Base-by-base conservation (phyloP, 2,329 filamentous ascomycete genomes). In the Diaporthe vaccinii region DNA sequence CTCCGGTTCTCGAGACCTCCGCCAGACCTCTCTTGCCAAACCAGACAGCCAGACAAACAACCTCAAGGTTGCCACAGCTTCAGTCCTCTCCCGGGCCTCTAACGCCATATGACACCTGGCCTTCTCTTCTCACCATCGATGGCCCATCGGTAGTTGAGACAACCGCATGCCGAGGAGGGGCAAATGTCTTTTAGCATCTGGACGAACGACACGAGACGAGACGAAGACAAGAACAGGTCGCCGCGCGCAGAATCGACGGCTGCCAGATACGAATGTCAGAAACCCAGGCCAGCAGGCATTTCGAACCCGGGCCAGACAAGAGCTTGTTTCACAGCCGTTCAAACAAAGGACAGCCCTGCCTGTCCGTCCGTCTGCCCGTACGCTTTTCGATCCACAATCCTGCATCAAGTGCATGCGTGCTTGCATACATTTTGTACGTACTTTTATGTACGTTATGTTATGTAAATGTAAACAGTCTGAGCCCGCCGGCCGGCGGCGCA, bases 291-390 rank as follows among this genome's bases (percentile, higher is more conserved):
- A 36, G 15, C 28, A 49, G 69, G 44, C 69, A 72, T 14, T 31
- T 41, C 36, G 57, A 61, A 53, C 57, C 46, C 57, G 41, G 46
- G 44, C 57, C 58, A 61, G 70, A 62, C 62, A 59, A 70, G 62
- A 69, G 55, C 72, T 72, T 70, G 72, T 74, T 70, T 74, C 72
- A 74, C 53, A 22, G 62, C 41, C 44, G 34, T 61, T 36, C 61
- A 68, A 68, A 67, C 68, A 75, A 58, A 28, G 61, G 36, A 36
- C 46, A 61, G 62, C 41, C 31, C 25, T 36, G 46, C n/a, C 15
- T 34, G 53, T 31, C 53, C 53, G 53, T 31, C 14, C 10, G 57
- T 22, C 14, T 44, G 59, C 39, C 41, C 10, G 41, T 49, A 46
- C 28, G 41, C 25, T 31, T 39, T 28, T 22, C 28, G 41, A n/a